These are phyloP conservation scores for Lyophyllum semitale DNA, from an alignment of 768 basidiomycete genomes.

Conservation along the genomic window DNA sequence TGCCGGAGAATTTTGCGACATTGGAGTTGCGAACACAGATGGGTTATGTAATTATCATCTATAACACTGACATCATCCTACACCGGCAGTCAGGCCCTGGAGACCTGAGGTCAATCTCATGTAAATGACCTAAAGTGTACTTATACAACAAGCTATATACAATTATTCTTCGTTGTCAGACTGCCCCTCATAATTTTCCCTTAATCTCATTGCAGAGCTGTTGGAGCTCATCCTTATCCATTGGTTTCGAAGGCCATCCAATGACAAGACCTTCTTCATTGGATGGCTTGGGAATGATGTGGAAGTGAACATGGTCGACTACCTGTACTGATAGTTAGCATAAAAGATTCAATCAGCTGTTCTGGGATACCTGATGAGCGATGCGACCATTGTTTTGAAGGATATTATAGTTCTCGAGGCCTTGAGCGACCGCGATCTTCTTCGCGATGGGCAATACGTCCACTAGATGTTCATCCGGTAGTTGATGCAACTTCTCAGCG, in stretches of 20 bases:
- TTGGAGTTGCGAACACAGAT: too few relatives aligned
- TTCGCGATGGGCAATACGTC: constrained; percentile 83
- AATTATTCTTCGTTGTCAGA: not conserved
- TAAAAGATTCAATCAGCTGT: not conserved
- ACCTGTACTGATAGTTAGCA: constrained; percentile 35
- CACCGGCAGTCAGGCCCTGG: too few relatives aligned
- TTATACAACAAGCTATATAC: too few relatives aligned
- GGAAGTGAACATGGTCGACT: constrained; percentile 91
- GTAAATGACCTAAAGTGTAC: too few relatives aligned
- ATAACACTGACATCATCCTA: too few relatives aligned
- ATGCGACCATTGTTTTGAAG: constrained; percentile 64
- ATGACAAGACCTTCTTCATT: constrained; percentile 77
- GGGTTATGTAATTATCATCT: constrained; percentile 29
- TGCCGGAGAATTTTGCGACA: constrained; percentile 22
- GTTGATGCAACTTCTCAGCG: constrained; percentile 79
- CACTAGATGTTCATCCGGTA: constrained; percentile 81
- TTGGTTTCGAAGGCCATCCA: constrained; percentile 70
- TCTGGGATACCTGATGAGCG: constrained; percentile 53
- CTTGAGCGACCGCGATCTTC: constrained; percentile 81
- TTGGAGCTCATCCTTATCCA: constrained; percentile 67
- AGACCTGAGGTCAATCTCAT: too few relatives aligned
- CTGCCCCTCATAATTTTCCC: constrained; percentile 42
- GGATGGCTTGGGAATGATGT: constrained; percentile 88
- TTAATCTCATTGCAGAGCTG: constrained; percentile 60
- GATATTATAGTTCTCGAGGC: constrained; percentile 82